These are phyloP conservation scores for Pleodorina starrii DNA, from an alignment of 139 green algal genomes.

Conservation along the genomic window DNA sequence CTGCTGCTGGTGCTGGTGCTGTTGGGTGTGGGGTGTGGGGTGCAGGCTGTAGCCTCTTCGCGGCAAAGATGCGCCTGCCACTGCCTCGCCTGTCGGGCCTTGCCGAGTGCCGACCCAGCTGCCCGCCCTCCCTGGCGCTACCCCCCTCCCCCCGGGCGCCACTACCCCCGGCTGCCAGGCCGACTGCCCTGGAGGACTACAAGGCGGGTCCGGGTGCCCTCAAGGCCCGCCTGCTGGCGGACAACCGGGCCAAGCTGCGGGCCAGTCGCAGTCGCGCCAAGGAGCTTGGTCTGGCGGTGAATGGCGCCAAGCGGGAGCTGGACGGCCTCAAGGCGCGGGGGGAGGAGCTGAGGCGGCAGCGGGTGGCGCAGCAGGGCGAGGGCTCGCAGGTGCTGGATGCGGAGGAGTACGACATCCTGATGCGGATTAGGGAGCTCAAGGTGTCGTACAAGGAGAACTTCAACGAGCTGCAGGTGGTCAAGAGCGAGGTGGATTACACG, in stretches of 20 bases:
- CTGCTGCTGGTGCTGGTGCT: no score
- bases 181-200: conserved; percentile 54
- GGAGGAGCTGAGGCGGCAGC: conserved; percentile 55
- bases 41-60: no score
- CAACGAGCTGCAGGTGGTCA: conserved; percentile 60
- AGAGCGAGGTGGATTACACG: conserved; percentile 72
- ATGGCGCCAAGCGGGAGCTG: conserved; percentile 64
- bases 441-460: conserved; percentile 61
- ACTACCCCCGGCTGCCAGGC: background rate
- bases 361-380: conserved; percentile 39
- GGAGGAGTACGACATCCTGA: conserved; percentile 58
- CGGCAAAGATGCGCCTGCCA: no score
- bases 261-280: conserved; percentile 50
- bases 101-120: no score
- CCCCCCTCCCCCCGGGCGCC: no score
- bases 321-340: conserved; percentile 53
- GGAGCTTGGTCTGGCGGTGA: conserved; percentile 63
- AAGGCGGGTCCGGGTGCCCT: conserved; percentile 48
- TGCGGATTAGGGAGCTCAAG: conserved; percentile 60
- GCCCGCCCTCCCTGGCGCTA: no score
- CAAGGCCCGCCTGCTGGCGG: conserved; percentile 54
- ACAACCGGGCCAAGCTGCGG: conserved; percentile 58
- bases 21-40: no score
- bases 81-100: no score
- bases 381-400: conserved; percentile 58